Base-by-base conservation (phyloP, 2,329 filamentous ascomycete species). In the Aspergillus brunneoviolaceus region DNA sequence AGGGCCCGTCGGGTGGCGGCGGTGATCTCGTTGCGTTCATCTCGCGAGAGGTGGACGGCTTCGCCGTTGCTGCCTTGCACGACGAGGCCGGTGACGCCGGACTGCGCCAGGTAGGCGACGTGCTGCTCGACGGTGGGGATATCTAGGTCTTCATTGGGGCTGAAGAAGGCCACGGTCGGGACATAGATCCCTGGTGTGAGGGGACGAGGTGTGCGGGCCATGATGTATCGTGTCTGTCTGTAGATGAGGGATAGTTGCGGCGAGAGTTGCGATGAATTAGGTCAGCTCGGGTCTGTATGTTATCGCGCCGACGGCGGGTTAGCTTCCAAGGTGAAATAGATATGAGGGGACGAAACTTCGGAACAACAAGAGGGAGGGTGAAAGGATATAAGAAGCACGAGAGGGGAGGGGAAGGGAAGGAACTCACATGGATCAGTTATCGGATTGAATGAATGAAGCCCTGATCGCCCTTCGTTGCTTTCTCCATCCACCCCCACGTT, bases 11-110 rank as follows among this genome's bases (percentile, higher is more conserved):
- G 87, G 1, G 89, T 92, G 35, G 87, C 86, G 54, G 79, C 79
- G 6, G 89, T 92, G 67, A 94, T 85, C 55, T 85, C 78, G 51
- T 84, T 83, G 60, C 90, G 85, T 77, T 94, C 90, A 25, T 83
- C 79, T 67, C 88, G 87, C 49, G 87, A 87, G 35, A 94, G 82
- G 70, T 92, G 90, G 12, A 92, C 89, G 7, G 91, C 90, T 79
- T 95, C 91, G 68, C 90, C 90, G 71, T 94, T 94, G 71, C 88
- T 91, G 51, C 90, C 90, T 73, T 92, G 90, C 11, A 88, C 90
- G 52, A 89, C 88, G 51, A 94, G 82, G 21, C 90, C 89, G 16
- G 87, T 84, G 48, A 93, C 85, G 64, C 90, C 90, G 29, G 88
- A 85, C 58, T 83, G 74, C 51, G 89, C 90, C n/a, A 94, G 85